Conservation (phyloP, 768 basidiomycete genomes). For the Tulasnella sp. region DNA sequence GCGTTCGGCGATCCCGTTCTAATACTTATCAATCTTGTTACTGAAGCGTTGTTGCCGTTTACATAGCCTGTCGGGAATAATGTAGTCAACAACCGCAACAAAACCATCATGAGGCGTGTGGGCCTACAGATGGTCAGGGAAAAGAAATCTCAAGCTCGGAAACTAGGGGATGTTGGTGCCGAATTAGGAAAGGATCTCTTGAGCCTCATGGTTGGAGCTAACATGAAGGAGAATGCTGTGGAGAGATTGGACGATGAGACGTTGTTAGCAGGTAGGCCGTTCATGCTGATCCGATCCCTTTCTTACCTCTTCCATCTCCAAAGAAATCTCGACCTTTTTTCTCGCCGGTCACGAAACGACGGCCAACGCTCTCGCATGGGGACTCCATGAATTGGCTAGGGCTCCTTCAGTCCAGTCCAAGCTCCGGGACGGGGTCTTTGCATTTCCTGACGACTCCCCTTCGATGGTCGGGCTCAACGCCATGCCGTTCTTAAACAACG, state of each 20-base stretch:
- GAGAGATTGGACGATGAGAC: constrained; percentile 39
- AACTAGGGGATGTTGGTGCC: background rate
- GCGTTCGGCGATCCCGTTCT: background rate
- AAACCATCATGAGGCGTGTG: background rate
- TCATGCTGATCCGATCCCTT: too few species aligned
- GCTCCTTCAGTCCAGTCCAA: constrained; percentile 41
- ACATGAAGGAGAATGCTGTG: constrained; percentile 37
- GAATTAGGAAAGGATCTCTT: constrained; percentile 37
- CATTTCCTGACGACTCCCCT: constrained; percentile 15
- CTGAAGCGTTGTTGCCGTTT: background rate
- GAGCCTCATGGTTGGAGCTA: constrained; percentile 43
- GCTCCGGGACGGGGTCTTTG: constrained; percentile 34
- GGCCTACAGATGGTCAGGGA: constrained; percentile 20
- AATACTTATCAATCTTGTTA: background rate
- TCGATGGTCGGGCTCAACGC: constrained; percentile 22
- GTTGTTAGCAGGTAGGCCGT: constrained; percentile 38
- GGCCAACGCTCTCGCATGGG: background rate
- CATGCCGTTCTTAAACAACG: constrained; percentile 25
- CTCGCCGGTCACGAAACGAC: constrained; percentile 34
- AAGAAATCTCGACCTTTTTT: constrained; percentile 47
- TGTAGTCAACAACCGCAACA: background rate
- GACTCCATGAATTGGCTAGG: constrained; percentile 24
- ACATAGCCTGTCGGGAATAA: background rate
- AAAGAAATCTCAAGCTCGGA: constrained; percentile 25
- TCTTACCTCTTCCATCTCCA: too few species aligned